These are phyloP conservation scores for Tricholoma flavovirens DNA, from an alignment of 768 basidiomycete species.

Conservation along the genomic window DNA sequence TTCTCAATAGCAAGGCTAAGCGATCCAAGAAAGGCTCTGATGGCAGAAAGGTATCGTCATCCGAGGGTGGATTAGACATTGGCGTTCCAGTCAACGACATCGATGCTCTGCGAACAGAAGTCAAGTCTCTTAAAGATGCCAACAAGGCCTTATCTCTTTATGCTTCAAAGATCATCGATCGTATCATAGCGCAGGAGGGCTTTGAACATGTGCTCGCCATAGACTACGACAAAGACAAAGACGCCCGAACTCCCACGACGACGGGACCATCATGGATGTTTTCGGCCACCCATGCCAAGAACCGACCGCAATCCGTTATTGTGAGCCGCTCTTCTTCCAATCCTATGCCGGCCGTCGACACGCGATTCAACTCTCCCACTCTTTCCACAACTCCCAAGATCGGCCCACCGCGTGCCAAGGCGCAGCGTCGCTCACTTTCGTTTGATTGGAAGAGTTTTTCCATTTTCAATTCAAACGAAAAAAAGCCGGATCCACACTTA, in stretches of 20 bases:
- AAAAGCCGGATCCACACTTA: slow-evolving; percentile 55
- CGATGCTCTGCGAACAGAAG: slow-evolving; percentile 75
- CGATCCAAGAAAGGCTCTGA: slow-evolving; percentile 42
- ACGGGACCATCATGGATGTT: slow-evolving; percentile 27
- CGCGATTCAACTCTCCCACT: slow-evolving; percentile 19
- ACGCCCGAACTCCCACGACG: slow-evolving; percentile 29
- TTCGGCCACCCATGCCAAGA: slow-evolving; percentile 32
- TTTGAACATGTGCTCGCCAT: slow-evolving; percentile 96
- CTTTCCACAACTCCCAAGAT: slow-evolving; percentile 18
- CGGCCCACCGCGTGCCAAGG: slow-evolving; percentile 28
- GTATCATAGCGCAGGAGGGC: slow-evolving; percentile 93
- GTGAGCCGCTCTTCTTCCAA: slow-evolving; percentile 38
- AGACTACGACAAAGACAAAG: slow-evolving; percentile 72
- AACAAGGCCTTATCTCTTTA: slow-evolving; percentile 95
- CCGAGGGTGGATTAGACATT: slow-evolving; percentile 35
- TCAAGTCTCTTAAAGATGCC: slow-evolving; percentile 90
- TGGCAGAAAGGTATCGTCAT: slow-evolving; percentile 30
- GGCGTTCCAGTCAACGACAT: slow-evolving; percentile 49
- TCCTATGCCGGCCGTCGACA: slow-evolving; percentile 24
- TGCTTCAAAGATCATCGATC: slow-evolving; percentile 96
- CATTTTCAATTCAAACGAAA: slow-evolving; percentile 60
- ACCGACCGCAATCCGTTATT: slow-evolving; percentile 59
- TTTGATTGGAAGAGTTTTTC: slow-evolving; percentile 82
- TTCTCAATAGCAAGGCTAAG: slow-evolving; percentile 40
- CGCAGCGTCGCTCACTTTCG: slow-evolving; percentile 70